Base-by-base conservation (phyloP, 352 stramenopile species). In the Pythium phragmitis region DNA sequence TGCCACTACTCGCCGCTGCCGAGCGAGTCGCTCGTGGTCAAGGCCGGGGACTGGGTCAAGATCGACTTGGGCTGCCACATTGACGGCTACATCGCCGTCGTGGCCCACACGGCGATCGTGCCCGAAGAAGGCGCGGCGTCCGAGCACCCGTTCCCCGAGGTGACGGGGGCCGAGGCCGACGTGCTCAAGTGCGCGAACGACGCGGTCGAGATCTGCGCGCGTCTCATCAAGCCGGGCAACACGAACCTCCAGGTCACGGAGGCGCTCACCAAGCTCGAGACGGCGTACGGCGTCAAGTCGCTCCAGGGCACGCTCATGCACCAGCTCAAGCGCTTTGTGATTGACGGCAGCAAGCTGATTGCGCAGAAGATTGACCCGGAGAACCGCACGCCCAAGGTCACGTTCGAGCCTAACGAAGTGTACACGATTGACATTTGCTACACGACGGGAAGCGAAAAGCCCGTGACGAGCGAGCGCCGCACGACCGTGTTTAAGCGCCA, bases 401-500 rank as follows among this genome's bases (percentile, higher is more conserved):
- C 83, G 52, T 99, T 99, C 74, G 97, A 99, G 76, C 75, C 95
- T 28, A 93, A 96, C 62, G 94, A 99, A 79, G 97, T 99, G 42
- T 99, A 99, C 80, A 97, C 96, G 19, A 96, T 99, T 45, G 98
- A 99, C 76, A 93, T 99, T 56, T 97, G 96, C 73, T 98, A 99
- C 85, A 99, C 88, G 60, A 99, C 97, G 9, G 98, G 98, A 43
- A 96, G 98, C 68, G 98, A 98, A 51, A 99, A 98, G 79, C 92
- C 94, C 2, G 84, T 96, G 62, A 79, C 68, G 47, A 93, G 79
- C 56, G 88, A 94, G 73, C 92, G 81, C 60, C 89, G 97, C 68
- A 99, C 96, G 42, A 99, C 97, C 21, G 88, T 99, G 39, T 99
- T 98, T 83, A 99, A 99, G 85, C 94, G 97, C 63, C 98, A 98